phyloP scores from a whole-genome alignment of 495 filamentous ascomycete genomes.

The Xylaria telfairii region DNA sequence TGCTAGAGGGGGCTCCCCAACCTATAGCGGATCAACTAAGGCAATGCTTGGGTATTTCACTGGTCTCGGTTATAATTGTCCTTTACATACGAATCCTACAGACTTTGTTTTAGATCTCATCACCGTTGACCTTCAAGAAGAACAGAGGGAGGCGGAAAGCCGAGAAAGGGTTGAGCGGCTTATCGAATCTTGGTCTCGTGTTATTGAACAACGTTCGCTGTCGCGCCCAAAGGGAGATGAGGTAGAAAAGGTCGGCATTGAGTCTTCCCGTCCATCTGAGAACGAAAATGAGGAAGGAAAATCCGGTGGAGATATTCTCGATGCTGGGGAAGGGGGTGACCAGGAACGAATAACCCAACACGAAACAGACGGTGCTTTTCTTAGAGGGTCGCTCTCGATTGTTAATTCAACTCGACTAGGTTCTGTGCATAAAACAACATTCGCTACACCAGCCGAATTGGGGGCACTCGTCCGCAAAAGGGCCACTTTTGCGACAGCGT shows the following conservation, averaged over 20 bases:
- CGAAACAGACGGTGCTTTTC: not conserved
- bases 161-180: conserved; percentile 64
- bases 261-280: not conserved
- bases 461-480: conserved; percentile 67
- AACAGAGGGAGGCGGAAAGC: conserved; percentile 61
- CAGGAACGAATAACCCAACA: not conserved
- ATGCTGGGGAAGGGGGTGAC: not conserved
- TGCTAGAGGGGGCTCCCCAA: conserved; percentile 68
- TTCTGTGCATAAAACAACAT: conserved; percentile 38
- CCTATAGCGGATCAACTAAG: conserved; percentile 69
- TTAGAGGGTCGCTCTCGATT: not conserved
- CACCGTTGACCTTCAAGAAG: conserved; percentile 72
- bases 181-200: conserved; percentile 56
- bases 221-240: not conserved
- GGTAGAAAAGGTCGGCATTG: not conserved
- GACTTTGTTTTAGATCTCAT: conserved; percentile 80
- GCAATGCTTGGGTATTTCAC: conserved; percentile 71
- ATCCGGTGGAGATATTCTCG: not conserved
- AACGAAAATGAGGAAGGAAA: not conserved
- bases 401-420: conserved; percentile 18
- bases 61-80: conserved; percentile 64
- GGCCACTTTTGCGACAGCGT: conserved; percentile 63
- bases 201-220: not conserved
- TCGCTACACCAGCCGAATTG: conserved; percentile 72
- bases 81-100: conserved; percentile 71